A percentile compares a stretch with the other conserved stretches of the same genome.
Evolutionary conservation across 257 asterid genomes (phyloP).

Genomic region (Capsicum baccatum): DNA sequence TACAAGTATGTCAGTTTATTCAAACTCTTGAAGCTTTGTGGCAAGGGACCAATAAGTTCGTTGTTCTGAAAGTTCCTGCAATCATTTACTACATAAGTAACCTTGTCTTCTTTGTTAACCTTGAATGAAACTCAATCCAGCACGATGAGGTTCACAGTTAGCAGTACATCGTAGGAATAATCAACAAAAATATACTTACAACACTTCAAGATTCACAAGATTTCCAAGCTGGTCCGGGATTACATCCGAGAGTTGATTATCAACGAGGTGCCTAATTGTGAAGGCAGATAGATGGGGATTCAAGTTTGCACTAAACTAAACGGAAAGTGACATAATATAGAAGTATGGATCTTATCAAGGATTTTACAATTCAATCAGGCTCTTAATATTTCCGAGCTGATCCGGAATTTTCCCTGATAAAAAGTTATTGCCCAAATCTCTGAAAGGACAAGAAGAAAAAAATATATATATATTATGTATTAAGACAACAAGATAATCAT

Average conservation of each 20-base stretch:
- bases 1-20: neutral
- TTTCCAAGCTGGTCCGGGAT: neutral
- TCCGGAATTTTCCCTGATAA: neutral
- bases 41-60: neutral
- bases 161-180: neutral
- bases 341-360: neutral
- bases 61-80: neutral
- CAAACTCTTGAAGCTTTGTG: neutral
- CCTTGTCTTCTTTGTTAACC: neutral
- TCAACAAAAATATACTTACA: constrained; percentile 2
- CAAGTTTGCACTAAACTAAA: neutral
- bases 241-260: constrained; percentile 14
- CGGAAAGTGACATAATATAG: neutral
- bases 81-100: neutral
- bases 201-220: neutral
- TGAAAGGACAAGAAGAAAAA: neutral
- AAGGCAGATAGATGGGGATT: constrained; percentile 5
- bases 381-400: neutral
- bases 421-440: neutral
- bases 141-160: neutral
- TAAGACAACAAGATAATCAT: neutral
- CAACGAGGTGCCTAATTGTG: constrained; percentile 4
- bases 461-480: neutral
- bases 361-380: neutral
- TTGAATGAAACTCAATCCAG: neutral